phyloP scores from a whole-genome alignment of 1,284 basidiomycete species.

The Wallemia mellicola region DNA sequence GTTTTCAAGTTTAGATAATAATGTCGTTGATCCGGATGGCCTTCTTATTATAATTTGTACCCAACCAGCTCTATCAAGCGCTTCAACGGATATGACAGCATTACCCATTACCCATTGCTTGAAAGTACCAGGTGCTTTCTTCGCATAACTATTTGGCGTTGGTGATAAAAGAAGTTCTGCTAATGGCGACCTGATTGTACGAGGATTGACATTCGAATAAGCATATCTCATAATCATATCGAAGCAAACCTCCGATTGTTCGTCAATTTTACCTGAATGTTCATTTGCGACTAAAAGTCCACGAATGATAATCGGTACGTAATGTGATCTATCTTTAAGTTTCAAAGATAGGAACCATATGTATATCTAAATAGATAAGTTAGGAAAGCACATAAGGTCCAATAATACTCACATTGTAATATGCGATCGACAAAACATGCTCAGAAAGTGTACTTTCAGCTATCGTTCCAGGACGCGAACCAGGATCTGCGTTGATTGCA shows the following conservation, averaged over 20 bases:
- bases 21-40: slow-evolving; percentile 55
- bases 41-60: slow-evolving; percentile 58
- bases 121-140: slow-evolving; percentile 20
- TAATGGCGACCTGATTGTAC: slow-evolving; percentile 50
- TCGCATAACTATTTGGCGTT: slow-evolving; percentile 10
- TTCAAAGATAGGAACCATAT: slow-evolving; percentile 81
- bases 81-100: slow-evolving; percentile 53
- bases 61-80: slow-evolving; percentile 52
- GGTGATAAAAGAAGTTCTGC: slow-evolving; percentile 25
- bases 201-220: slow-evolving; percentile 74
- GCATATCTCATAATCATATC: slow-evolving; percentile 92
- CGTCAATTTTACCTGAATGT: slow-evolving; percentile 41
- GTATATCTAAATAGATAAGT: slow-evolving; percentile 27
- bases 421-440: slow-evolving; percentile 78
- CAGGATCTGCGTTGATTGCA: slow-evolving; percentile 14
- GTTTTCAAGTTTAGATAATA: slow-evolving; percentile 76
- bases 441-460: slow-evolving; percentile 54
- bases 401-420: slow-evolving; percentile 26
- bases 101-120: slow-evolving; percentile 74
- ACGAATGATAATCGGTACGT: slow-evolving; percentile 61
- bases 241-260: slow-evolving; percentile 82
- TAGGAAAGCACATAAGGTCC: slow-evolving; percentile 4
- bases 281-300: slow-evolving; percentile 71
- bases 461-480: slow-evolving; percentile 21
- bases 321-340: slow-evolving; percentile 48